Conservation (phyloP, 2,329 filamentous ascomycete species). For the Cytospora mali region DNA sequence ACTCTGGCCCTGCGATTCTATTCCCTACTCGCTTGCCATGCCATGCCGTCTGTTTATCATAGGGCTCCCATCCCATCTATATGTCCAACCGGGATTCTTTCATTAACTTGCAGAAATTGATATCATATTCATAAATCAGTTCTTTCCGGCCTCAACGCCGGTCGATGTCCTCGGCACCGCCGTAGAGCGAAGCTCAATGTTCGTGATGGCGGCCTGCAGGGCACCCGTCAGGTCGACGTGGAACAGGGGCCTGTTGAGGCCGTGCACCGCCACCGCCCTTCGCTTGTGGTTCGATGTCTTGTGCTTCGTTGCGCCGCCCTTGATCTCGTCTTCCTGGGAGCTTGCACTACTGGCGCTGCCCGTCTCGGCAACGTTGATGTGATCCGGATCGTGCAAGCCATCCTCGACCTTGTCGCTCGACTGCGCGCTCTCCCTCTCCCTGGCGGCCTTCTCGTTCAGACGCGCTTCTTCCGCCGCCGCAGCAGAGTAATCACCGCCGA, state of each 20-base stretch:
- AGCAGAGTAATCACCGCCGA: conserved; percentile 70
- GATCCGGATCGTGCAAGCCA: conserved; percentile 17
- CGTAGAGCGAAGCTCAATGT: conserved; percentile 60
- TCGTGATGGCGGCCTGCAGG: conserved; percentile 82
- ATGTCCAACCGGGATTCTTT: background rate
- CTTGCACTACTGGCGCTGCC: conserved; percentile 26
- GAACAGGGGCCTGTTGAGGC: conserved; percentile 89
- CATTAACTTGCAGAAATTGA: background rate
- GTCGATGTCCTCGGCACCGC: conserved; percentile 32
- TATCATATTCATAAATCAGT: background rate
- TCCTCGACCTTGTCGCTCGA: conserved; percentile 23
- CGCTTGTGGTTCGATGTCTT: conserved; percentile 40
- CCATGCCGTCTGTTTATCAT: background rate
- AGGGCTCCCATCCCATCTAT: background rate
- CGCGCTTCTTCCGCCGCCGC: conserved; percentile 67
- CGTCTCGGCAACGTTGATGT: conserved; percentile 27
- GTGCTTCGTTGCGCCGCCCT: conserved; percentile 40
- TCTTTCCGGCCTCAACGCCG: conserved; percentile 1
- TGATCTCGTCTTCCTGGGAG: conserved; percentile 38
- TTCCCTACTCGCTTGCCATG: background rate
- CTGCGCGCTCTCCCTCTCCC: conserved; percentile 14
- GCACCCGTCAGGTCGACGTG: conserved; percentile 91
- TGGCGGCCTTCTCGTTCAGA: conserved; percentile 55
- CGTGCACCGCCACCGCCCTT: conserved; percentile 71
- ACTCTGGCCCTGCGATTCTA: background rate